Base-by-base conservation (phyloP, 1,284 basidiomycete species). In the Sanghuangporus weigelae region DNA sequence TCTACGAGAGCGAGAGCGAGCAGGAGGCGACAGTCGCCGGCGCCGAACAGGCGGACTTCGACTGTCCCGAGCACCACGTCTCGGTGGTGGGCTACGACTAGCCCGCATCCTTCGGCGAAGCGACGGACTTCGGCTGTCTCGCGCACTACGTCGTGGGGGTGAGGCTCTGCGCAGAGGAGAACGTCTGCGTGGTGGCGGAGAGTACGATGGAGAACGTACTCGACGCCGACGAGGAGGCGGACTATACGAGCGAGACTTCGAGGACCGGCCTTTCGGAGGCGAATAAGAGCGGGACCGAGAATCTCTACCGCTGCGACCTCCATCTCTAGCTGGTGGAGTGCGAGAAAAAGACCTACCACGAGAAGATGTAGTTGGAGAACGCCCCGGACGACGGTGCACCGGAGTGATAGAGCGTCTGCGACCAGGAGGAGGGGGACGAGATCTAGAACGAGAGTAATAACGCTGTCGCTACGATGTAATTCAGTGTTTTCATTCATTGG, bases 141-240 rank as follows among this genome's bases (percentile, higher is more conserved):
- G 57, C 44, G 69, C 65, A 53, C 71, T 68, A 26, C 72, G 69
- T 40, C 63, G 56, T n/a, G 72, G 71, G 40, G 71, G 73, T 1
- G 73, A 73, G 4, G 71, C 75, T 1, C 76, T 70, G 26, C 74
- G 73, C 0, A 79, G 85, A 0, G 87, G 86, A 69, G 84, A 85
- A 21, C 84, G 78, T 23, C 79, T 77, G 16, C 60, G 61, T 31
- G 76, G 75, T n/a, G 77, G 77, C 35, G 79, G 79, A 49, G 58
- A 61, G 44, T 56, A 61, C 21, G 60, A 62, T 7, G 44, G 62
- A 23, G 39, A 60, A 49, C 36, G 31, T 19, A 76, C 74, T 16
- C 68, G 10, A 11, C 57, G 55, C 38, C 62, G 26, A 36, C 46
- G 35, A 6, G 36, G 53, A 50, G 56, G 72, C 36, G 81, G 77